Base-by-base conservation (phyloP, 140 eudicot genomes). In the Erigeron philadelphicus region DNA sequence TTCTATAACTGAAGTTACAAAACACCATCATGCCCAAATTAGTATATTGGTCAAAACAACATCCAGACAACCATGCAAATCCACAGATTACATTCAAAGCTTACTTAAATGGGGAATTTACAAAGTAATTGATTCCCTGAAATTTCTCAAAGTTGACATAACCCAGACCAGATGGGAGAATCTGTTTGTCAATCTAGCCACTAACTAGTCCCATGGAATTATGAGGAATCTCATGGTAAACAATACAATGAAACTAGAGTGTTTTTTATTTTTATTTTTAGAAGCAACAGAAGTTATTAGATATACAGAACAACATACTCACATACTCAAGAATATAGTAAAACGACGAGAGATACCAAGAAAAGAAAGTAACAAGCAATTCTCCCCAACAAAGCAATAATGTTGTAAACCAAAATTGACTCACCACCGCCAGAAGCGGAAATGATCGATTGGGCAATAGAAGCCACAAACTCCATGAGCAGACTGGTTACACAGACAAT, bases 381-480 rank as follows among this genome's bases (percentile, higher is more conserved):
- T 47, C 15, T 47, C 11, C 53, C 53, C 53, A 47, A 47, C 5
- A 13, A n/a, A 47, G n/a, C 53, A 11, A 11, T 47, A 1, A 47
- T 3, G 0, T 0, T n/a, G n/a, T 2, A 47, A 11, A 11, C 53
- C 0, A 16, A 47, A 47, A 0, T 47, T 12, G 12, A 6, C 1
- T 47, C 65, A 63, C 21, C 8, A 41, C 47, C 12, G 3, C 13
- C 3, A 7, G n/a, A n/a, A n/a, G 17, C 49, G 7, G 46, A 42
- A 44, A 55, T 42, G 21, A 74, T 43, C 11, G 2, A 31, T 62
- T 61, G 25, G 0, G 23, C 45, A 10, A 11, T 17, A 0, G 77
- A 72, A 62, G 63, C 70, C 10, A 61, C 70, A 15, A 48, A 61
- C 10, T 31, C 38, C 3, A 38, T 17, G 1, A 72, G 13, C 15